A percentile compares a stretch with the other conserved stretches of the same genome.
phyloP scores from a whole-genome alignment of 78 protist species.

The Polysphondylium violaceum region DNA sequence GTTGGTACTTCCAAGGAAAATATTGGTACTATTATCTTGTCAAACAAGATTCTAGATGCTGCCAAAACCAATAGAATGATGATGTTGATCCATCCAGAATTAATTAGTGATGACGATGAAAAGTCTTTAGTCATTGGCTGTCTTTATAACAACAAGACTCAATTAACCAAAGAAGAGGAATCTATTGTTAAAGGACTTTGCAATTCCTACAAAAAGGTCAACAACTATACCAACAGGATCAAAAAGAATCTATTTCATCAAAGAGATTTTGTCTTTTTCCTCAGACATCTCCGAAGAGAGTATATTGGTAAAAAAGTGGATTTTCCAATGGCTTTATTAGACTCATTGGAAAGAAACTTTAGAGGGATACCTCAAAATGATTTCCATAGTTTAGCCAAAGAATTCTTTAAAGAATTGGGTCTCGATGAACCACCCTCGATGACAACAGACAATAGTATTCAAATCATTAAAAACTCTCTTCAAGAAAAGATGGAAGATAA shows the following conservation, averaged over 20 bases:
- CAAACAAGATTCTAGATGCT: slow-evolving; percentile 51
- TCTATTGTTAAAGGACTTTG: not conserved
- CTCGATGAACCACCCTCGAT: not conserved
- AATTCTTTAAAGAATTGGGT: not conserved
- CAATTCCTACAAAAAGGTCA: not conserved
- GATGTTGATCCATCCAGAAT: slow-evolving; percentile 1
- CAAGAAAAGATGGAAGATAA: not conserved
- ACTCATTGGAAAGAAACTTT: slow-evolving; percentile 54
- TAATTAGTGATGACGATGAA: slow-evolving; percentile 23
- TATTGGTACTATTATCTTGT: slow-evolving; percentile 19
- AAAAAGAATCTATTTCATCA: slow-evolving; percentile 34
- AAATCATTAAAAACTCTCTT: slow-evolving; percentile 16
- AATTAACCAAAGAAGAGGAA: not conserved
- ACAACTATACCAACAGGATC: not conserved
- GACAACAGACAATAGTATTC: slow-evolving; percentile 22
- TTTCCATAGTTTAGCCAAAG: not conserved
- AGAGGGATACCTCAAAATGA: slow-evolving; percentile 12
- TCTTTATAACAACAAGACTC: not conserved
- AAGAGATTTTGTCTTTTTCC: slow-evolving; percentile 53
- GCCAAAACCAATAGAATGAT: slow-evolving; percentile 47
- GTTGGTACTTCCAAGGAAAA: not conserved
- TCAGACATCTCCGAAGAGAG: not conserved
- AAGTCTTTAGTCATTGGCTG: slow-evolving; percentile 41
- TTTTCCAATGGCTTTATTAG: not conserved
- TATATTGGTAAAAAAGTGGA: not conserved